Evolutionary conservation across 495 filamentous ascomycete species (phyloP), one percentile per base, ranked within the genome.

Genomic region (Aspergillus nidulans): DNA sequence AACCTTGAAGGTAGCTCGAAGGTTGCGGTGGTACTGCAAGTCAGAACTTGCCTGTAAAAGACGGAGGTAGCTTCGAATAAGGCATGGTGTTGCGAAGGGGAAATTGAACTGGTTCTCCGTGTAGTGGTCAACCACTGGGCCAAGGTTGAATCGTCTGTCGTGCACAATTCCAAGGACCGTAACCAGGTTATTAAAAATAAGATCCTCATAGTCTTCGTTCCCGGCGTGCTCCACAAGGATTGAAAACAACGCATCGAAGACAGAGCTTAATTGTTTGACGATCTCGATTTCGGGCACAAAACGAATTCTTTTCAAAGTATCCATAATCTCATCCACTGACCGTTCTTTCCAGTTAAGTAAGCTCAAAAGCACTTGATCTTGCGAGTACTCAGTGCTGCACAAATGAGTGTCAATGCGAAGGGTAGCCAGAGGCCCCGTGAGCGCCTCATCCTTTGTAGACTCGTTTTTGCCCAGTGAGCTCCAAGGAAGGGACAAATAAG

Each of bases 251-350:
- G 91, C 85, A 66, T 96, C 90, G 60, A 99, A 86, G 13, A 99
- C 92, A 63, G 95, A 87, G 55, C 81, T 84, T 8, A 97, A 74
- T 47, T 96, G 80, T 70, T 97, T 99, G 54, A 97, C 94, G 23
- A 97, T 89, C 71, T 99, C 94, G 47, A 97, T 96, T 66, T 99
- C 94, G 0, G 94, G 86, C 9, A 99, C 94, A 62, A 97, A 99
- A 8, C 88, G 83, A 34, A 97, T 79, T 55, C 89, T 83, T 66
- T 89, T 86, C 28, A 99, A 70, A 6, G 95, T 77, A 18, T 83
- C 77, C 1, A 88, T 72, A 1, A 94, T 76, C 20, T 92, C 84
- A 36, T 81, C 81, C 36, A 82, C 76, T 1, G 85, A 74, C 26
- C 86, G 81, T 16, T 91, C 84, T 58, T 83, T 89, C 92, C 95